These are phyloP conservation scores for Rhizopogon roseolus DNA, from an alignment of 768 basidiomycete genomes.

Conservation along the genomic window DNA sequence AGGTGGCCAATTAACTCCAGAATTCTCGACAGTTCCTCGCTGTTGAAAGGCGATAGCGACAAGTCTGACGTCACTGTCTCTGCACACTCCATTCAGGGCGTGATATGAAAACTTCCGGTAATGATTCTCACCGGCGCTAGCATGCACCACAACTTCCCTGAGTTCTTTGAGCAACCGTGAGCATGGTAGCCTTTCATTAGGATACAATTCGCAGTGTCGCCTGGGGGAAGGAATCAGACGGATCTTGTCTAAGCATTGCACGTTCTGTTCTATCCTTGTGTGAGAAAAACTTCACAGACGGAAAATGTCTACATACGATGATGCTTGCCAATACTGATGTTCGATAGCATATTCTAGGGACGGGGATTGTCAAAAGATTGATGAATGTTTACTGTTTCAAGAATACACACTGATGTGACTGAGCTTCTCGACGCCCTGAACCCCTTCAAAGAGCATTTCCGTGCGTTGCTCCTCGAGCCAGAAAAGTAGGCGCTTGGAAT, in stretches of 20 bases:
- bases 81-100: constrained; percentile 6
- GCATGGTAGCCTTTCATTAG: background rate
- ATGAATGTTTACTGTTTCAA: background rate
- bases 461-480: constrained; percentile 40
- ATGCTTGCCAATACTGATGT: constrained; percentile 18
- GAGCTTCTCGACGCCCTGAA: constrained; percentile 32
- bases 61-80: background rate
- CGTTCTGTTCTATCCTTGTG: background rate
- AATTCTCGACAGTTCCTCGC: constrained; percentile 3
- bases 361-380: background rate
- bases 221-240: background rate
- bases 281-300: background rate
- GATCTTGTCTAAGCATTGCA: background rate
- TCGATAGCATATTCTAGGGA: constrained; percentile 14
- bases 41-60: constrained; percentile 6
- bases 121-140: constrained; percentile 16
- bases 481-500: constrained; percentile 36
- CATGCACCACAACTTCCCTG: constrained; percentile 2
- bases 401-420: constrained; percentile 36
- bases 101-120: background rate
- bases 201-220: constrained; percentile 5
- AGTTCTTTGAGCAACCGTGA: background rate
- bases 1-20: constrained; percentile 4
- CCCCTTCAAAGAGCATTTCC: constrained; percentile 24
- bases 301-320: background rate